phyloP scores from a whole-genome alignment of 1,284 basidiomycete genomes.

The Ceratobasidium sp. region DNA sequence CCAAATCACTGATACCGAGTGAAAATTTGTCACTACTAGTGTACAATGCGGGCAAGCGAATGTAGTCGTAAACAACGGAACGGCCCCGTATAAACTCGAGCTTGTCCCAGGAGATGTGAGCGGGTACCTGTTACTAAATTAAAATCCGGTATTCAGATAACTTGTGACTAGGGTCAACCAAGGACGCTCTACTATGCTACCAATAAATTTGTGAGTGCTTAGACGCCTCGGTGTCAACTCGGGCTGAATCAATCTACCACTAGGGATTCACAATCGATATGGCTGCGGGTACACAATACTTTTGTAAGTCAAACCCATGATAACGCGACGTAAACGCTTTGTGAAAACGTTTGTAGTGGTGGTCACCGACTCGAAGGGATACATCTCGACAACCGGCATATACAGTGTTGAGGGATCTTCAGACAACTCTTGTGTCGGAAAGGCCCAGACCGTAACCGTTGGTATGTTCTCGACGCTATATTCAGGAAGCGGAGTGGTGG shows the following conservation, averaged over 20 bases:
- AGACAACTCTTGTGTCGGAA: constrained; percentile 14
- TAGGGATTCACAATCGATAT: constrained; percentile 25
- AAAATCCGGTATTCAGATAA: not conserved
- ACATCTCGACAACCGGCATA: not conserved
- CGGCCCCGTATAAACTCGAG: constrained; percentile 29
- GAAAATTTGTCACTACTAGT: not conserved
- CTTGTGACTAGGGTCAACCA: not conserved
- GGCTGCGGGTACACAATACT: constrained; percentile 19
- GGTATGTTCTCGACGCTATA: constrained; percentile 35
- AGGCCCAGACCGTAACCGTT: constrained; percentile 20
- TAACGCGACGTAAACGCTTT: not conserved
- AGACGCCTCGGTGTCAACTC: not conserved
- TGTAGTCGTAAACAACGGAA: constrained; percentile 12
- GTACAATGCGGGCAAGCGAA: constrained; percentile 30
- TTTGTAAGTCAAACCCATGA: not conserved
- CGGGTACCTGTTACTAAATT: not conserved
- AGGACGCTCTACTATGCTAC: constrained; percentile 36
- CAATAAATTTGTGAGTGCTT: constrained; percentile 21
- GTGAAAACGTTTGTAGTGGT: constrained; percentile 5
- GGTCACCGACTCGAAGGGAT: not conserved
- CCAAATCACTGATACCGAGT: too few species aligned
- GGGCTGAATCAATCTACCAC: not conserved
- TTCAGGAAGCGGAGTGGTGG: constrained; percentile 14
- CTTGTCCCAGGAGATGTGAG: constrained; percentile 22
- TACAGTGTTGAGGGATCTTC: constrained; percentile 13